Evolutionary conservation across 805 yeast species (phyloP).

Genomic region (Kuraishia floccosa): DNA sequence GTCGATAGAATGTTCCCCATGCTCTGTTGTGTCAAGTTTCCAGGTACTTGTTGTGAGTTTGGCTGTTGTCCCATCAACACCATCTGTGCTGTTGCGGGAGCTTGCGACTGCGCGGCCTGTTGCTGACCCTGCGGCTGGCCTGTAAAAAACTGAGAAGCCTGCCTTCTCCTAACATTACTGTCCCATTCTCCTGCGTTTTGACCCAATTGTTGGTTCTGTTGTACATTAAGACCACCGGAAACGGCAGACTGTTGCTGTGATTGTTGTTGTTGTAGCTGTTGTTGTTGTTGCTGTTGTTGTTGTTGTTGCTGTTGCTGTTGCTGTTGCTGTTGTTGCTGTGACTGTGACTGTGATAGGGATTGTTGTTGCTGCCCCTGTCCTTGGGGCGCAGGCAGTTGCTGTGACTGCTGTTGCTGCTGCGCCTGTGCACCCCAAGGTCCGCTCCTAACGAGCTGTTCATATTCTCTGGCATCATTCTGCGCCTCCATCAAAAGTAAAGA

Average conservation of each 20-base stretch:
- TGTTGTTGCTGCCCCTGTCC: conserved; percentile 1
- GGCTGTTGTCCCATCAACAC: conserved; percentile 6
- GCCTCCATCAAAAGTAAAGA: conserved; percentile 32
- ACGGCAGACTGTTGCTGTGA: conserved; percentile 4
- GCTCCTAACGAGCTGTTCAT: conserved; percentile 33
- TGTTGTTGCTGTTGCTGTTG: conserved; percentile 1
- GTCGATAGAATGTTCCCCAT: conserved; percentile 1
- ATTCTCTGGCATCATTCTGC: conserved; percentile 33
- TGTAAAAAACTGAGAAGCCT: too few species aligned
- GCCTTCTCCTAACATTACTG: too few species aligned
- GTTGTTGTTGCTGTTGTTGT: neutral
- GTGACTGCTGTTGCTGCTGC: conserved; percentile 2
- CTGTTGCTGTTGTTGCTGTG: conserved; percentile 2
- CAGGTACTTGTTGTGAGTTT: conserved; percentile 7
- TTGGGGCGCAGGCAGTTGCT: neutral
- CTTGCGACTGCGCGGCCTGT: too few species aligned
- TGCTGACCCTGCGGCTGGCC: conserved; percentile 5
- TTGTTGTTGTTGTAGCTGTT: conserved; percentile 2
- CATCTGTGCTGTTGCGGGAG: too few species aligned
- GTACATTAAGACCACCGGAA: neutral
- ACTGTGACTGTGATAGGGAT: neutral
- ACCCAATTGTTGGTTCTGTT: conserved; percentile 6
- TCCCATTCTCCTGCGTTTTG: too few species aligned
- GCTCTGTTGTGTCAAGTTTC: conserved; percentile 6
- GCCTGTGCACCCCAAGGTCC: conserved; percentile 7